Evolutionary conservation across 2,329 filamentous ascomycete species (phyloP), one percentile per base, ranked within the genome.

Genomic region (Penicillium occitanis): DNA sequence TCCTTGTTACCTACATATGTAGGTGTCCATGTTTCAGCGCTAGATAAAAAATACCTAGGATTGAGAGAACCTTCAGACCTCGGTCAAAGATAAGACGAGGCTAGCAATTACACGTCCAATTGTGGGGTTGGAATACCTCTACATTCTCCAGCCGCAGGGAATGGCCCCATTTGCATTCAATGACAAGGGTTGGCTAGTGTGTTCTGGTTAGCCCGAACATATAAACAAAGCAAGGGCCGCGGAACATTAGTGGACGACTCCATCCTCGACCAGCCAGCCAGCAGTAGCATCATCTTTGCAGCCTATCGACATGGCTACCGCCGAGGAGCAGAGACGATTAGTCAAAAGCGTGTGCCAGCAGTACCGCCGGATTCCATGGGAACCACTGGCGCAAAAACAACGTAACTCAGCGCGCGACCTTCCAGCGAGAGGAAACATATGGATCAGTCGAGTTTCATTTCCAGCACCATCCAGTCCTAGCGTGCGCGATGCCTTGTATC

Each of bases 401-500:
- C 62, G 14, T 17, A 46, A 59, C 7, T 48, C 37, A 13, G 25
- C 62, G n/a, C 22, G 28, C 13, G 53, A 64, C 13, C 40, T 53
- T 22, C 53, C 53, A 33, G 62, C 62, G 8, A 64, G 42, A 42
- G 62, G 62, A 25, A 42, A 42, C 22, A 25, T 57, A 13, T 64
- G 62, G 62, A 28, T 64, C 19, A 64, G 62, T 19, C 53, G 63
- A 60, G 30, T 60, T 35, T 17, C 30, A 40, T 60, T 64, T 42
- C 42, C 63, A n/a, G 53, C 63, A 14, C 63, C 63, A 8, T 59
- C 63, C 13, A 64, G 63, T 22, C 22, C 30, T 40, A 48, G 53
- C 28, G 19, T 64, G 53, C 53, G 63, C 19, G 63, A 60, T 33
- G 63, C 53, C 17, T 59, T 64, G n/a, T 64, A 64, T 64, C 53